phyloP scores from a whole-genome alignment of 768 basidiomycete species.

The Suillus clintonianus region DNA sequence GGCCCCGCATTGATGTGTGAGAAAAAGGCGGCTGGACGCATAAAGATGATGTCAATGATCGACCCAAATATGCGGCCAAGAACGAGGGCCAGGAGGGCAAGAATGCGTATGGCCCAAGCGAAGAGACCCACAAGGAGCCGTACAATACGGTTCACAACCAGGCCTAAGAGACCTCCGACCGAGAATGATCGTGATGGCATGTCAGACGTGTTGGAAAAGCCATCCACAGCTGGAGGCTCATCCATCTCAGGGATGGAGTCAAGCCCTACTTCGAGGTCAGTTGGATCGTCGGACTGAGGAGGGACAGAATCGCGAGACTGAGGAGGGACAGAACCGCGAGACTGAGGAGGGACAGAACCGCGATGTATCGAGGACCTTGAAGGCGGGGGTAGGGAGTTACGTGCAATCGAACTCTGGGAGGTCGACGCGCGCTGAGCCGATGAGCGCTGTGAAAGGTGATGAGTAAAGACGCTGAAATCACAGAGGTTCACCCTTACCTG shows the following conservation, averaged over 20 bases:
- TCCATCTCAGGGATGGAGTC: slow-evolving; percentile 68
- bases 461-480: slow-evolving; percentile 22
- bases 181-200: slow-evolving; percentile 35
- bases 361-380: slow-evolving; percentile 38
- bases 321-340: slow-evolving; percentile 46
- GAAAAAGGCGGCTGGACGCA: slow-evolving; percentile 48
- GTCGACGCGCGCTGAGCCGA: slow-evolving; percentile 35
- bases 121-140: slow-evolving; percentile 32
- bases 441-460: slow-evolving; percentile 18
- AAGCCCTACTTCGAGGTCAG: slow-evolving; percentile 53
- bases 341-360: slow-evolving; percentile 44
- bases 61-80: slow-evolving; percentile 53
- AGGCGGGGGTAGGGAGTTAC: slow-evolving; percentile 40
- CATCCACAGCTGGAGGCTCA: slow-evolving; percentile 41
- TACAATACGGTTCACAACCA: slow-evolving; percentile 38
- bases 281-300: slow-evolving; percentile 35
- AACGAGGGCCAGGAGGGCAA: slow-evolving; percentile 42
- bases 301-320: slow-evolving; percentile 46
- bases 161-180: slow-evolving; percentile 48
- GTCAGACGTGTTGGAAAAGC: slow-evolving; percentile 24
- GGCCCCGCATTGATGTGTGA: slow-evolving; percentile 33
- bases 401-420: slow-evolving; percentile 32
- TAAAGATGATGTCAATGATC: slow-evolving; percentile 47
- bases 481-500: slow-evolving; percentile 35
- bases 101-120: slow-evolving; percentile 21